Evolutionary conservation across 1,284 basidiomycete species (phyloP).

Genomic region (Microbotryomycetes sp.): DNA sequence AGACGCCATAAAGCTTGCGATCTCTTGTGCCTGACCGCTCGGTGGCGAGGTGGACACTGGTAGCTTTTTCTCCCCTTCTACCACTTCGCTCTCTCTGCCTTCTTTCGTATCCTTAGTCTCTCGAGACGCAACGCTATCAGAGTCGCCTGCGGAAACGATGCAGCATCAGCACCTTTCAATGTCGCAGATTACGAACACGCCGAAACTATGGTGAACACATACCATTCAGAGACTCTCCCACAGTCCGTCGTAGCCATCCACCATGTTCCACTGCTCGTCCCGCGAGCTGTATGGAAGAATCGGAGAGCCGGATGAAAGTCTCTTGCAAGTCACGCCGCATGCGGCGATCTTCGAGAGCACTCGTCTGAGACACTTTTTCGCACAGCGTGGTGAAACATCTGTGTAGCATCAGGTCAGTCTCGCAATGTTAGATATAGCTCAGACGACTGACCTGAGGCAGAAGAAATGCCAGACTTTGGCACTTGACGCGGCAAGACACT

Average conservation of each 20-base stretch:
- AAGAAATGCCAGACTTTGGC: background rate
- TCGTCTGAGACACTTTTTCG: conserved; percentile 77
- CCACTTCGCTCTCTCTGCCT: background rate
- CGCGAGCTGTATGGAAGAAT: conserved; percentile 66
- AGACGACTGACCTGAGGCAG: too few species aligned
- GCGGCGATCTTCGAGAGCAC: conserved; percentile 79
- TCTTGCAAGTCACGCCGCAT: conserved; percentile 88
- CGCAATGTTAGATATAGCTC: too few species aligned
- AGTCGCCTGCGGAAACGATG: conserved; percentile 6
- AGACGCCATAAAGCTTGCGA: conserved; percentile 65
- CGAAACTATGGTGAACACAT: background rate
- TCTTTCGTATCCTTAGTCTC: conserved; percentile 8
- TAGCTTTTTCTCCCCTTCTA: conserved; percentile 15
- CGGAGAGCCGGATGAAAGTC: conserved; percentile 74
- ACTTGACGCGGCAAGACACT: conserved; percentile 49
- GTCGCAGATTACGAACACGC: conserved; percentile 34
- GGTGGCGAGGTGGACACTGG: background rate
- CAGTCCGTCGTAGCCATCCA: conserved; percentile 65
- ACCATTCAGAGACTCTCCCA: conserved; percentile 48
- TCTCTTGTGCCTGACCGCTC: conserved; percentile 40
- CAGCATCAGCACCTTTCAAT: background rate
- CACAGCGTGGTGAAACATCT: conserved; percentile 74
- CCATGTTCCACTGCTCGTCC: conserved; percentile 66
- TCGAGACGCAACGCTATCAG: conserved; percentile 16
- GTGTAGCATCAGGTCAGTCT: too few species aligned